These are phyloP conservation scores for Hypoxylon perforatum DNA, from an alignment of 495 filamentous ascomycete genomes.

Conservation along the genomic window DNA sequence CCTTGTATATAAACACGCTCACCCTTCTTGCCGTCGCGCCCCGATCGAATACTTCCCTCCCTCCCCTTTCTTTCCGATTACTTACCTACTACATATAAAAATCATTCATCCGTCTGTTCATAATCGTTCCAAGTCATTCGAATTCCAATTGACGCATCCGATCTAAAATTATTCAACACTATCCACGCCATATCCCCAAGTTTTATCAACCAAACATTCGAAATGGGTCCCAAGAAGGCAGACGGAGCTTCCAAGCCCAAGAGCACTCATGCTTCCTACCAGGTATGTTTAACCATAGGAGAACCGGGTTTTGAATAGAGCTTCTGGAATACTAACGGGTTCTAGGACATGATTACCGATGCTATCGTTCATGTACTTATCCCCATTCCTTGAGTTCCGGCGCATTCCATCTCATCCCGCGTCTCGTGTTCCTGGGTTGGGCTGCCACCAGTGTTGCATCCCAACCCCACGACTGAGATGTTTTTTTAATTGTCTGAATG, in stretches of 20 bases:
- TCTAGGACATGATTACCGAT: slow-evolving; percentile 74
- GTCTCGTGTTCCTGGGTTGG: slow-evolving; percentile 41
- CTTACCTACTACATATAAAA: slow-evolving; percentile 19
- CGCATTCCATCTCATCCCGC: slow-evolving; percentile 42
- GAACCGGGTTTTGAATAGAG: slow-evolving; percentile 27
- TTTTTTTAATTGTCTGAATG: slow-evolving; percentile 31
- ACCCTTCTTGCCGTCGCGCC: slow-evolving; percentile 53
- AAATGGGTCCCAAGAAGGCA: slow-evolving; percentile 75
- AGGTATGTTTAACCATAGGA: slow-evolving; percentile 60
- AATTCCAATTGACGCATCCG: slow-evolving; percentile 36
- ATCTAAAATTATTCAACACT: slow-evolving; percentile 14
- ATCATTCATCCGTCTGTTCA: slow-evolving; percentile 14
- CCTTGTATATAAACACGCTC: slow-evolving; percentile 60
- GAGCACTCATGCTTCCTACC: slow-evolving; percentile 66
- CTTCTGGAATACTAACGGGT: slow-evolving; percentile 53
- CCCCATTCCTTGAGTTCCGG: slow-evolving; percentile 53
- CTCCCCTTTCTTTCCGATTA: slow-evolving; percentile 49
- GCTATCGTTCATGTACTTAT: slow-evolving; percentile 71
- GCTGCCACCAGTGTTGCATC: slow-evolving; percentile 34
- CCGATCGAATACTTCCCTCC: slow-evolving; percentile 58
- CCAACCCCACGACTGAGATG: slow-evolving; percentile 17
- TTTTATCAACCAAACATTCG: slow-evolving; percentile 42
- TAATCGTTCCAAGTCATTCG: slow-evolving; percentile 13
- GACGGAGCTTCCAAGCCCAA: slow-evolving; percentile 67
- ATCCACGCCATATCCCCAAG: slow-evolving; percentile 11